A percentile compares a stretch with the other conserved stretches of the same genome.
phyloP scores from a whole-genome alignment of 257 asterid species.

The Fraxinus anomala region DNA sequence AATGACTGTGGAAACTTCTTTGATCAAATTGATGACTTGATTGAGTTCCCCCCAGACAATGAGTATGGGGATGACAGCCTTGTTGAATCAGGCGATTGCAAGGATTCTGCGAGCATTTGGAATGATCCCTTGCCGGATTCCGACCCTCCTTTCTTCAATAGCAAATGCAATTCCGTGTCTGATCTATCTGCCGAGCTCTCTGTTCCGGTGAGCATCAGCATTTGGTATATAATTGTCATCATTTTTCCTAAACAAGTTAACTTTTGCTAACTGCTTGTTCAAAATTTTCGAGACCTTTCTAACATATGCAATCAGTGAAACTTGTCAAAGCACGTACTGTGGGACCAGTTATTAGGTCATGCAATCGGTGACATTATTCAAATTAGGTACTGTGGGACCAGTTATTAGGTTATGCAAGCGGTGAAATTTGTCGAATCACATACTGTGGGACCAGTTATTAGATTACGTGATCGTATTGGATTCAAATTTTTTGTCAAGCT shows the following conservation, averaged over 20 bases:
- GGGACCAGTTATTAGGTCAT: background rate
- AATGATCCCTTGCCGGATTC: conserved; percentile 55
- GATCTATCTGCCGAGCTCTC: conserved; percentile 79
- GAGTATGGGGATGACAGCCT: conserved; percentile 49
- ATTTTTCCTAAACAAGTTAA: background rate
- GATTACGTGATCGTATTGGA: background rate
- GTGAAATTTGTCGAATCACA: background rate
- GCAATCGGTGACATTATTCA: background rate
- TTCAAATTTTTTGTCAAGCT: background rate
- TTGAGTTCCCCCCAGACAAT: conserved; percentile 78
- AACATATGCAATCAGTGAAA: background rate
- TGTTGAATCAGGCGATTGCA: conserved; percentile 53
- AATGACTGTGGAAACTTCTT: conserved; percentile 79
- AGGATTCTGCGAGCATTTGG: conserved; percentile 71
- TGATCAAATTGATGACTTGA: conserved; percentile 88
- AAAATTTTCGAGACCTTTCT: background rate
- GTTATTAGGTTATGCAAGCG: background rate
- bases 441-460: background rate
- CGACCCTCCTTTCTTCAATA: conserved; percentile 53
- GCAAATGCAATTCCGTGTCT: conserved; percentile 41
- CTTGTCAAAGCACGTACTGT: too few species aligned
- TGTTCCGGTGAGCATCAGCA: conserved; percentile 66
- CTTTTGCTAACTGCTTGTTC: background rate
- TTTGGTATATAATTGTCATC: background rate
- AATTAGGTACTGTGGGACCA: background rate